Conservation (phyloP, 805 yeast species). For the Zygoascus ofunaensis region DNA sequence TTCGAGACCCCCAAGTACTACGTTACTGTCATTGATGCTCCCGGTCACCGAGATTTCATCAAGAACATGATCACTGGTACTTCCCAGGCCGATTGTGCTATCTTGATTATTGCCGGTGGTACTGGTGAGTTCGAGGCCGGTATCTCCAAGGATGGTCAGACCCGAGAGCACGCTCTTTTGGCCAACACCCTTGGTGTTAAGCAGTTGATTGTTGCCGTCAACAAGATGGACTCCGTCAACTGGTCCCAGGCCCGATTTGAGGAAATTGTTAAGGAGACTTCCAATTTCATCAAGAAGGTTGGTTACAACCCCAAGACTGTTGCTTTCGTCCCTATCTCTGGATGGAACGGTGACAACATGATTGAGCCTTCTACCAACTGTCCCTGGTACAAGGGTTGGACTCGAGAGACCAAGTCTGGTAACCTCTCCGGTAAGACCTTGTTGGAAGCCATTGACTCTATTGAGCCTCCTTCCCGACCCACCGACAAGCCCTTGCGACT, state of each 20-base stretch:
- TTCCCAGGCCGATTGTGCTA: slow-evolving; percentile 88
- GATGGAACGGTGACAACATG: slow-evolving; percentile 93
- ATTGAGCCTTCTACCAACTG: slow-evolving; percentile 73
- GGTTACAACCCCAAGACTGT: slow-evolving; percentile 77
- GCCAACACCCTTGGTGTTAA: slow-evolving; percentile 85
- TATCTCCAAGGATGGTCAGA: slow-evolving; percentile 90
- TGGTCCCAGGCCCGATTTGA: slow-evolving; percentile 77
- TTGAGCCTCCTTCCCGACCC: slow-evolving; percentile 75
- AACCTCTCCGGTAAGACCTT: slow-evolving; percentile 69
- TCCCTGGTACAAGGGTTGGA: slow-evolving; percentile 86
- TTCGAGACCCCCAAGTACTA: slow-evolving; percentile 85
- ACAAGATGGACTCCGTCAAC: slow-evolving; percentile 92
- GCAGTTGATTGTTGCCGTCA: slow-evolving; percentile 81
- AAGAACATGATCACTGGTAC: slow-evolving; percentile 95
- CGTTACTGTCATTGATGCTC: slow-evolving; percentile 90
- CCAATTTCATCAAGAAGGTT: slow-evolving; percentile 75
- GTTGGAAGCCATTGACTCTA: slow-evolving; percentile 75
- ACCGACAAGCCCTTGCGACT: slow-evolving; percentile 81
- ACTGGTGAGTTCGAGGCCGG: slow-evolving; percentile 94
- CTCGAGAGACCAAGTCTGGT: slow-evolving; percentile 68
- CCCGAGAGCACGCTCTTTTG: slow-evolving; percentile 90
- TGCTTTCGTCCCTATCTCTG: slow-evolving; percentile 85
- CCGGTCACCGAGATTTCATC: slow-evolving; percentile 95
- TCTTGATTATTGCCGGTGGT: slow-evolving; percentile 85
- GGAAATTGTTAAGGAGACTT: slow-evolving; percentile 67